Evolutionary conservation across 345 rosid genomes (phyloP).

Genomic region (Lepidium aucheri): DNA sequence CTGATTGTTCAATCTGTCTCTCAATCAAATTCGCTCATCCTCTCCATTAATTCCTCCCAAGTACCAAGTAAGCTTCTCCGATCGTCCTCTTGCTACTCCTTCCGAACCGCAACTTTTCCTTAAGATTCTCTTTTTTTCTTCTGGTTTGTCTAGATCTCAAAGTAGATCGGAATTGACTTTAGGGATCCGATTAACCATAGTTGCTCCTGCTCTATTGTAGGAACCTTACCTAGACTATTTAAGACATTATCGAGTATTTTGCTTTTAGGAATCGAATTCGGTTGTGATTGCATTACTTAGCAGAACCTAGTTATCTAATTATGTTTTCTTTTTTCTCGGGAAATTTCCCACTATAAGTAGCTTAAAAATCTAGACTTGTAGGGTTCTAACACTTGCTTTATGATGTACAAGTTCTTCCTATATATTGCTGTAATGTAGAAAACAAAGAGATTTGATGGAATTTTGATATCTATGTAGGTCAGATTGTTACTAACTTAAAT

Average conservation of each 20-base stretch:
- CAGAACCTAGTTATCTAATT: not conserved
- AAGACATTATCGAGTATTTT: not conserved
- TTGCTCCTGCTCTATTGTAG: not conserved
- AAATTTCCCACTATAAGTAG: no score
- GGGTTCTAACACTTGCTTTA: not conserved
- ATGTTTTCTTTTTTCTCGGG: not conserved
- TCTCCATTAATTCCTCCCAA: not conserved
- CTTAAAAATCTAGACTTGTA: not conserved
- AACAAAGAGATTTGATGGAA: not conserved
- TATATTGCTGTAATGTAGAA: not conserved
- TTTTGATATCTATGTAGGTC: not conserved
- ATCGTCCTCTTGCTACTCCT: conserved; percentile 2
- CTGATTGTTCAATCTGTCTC: not conserved
- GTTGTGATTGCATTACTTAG: not conserved
- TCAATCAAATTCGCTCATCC: not conserved
- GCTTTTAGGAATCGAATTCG: not conserved
- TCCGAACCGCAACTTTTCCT: not conserved
- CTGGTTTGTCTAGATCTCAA: not conserved
- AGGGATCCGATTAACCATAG: conserved; percentile 2
- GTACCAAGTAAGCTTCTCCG: not conserved
- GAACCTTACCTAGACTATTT: not conserved
- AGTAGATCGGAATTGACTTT: conserved; percentile 14
- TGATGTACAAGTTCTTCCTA: not conserved
- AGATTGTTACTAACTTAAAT: conserved; percentile 33
- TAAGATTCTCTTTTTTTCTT: not conserved